phyloP scores from a whole-genome alignment of 805 yeast species.

The Monosporozyma aerobia region DNA sequence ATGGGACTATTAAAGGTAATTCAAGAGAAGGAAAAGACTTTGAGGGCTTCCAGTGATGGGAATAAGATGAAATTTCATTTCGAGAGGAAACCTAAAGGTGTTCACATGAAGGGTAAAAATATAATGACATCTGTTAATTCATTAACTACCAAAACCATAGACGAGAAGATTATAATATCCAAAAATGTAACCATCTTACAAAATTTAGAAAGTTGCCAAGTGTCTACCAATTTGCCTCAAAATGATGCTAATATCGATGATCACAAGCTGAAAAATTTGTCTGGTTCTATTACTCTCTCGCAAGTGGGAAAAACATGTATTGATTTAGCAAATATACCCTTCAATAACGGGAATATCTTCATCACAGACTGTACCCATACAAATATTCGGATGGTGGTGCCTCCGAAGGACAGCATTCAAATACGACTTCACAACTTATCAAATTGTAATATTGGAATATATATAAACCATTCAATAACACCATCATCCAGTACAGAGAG shows the following conservation, averaged over 20 bases:
- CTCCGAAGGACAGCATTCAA: conserved; percentile 14
- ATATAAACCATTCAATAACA: neutral
- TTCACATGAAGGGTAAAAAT: neutral
- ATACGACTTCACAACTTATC: conserved; percentile 18
- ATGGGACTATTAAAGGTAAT: conserved; percentile 10
- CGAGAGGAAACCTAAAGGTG: conserved; percentile 1
- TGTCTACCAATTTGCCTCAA: neutral
- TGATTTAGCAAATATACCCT: conserved; percentile 11
- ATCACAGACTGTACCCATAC: conserved; percentile 13
- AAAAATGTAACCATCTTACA: conserved; percentile 4
- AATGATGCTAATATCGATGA: neutral
- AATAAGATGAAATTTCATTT: conserved; percentile 1
- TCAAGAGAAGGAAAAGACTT: neutral
- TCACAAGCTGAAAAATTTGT: neutral
- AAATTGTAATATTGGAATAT: conserved; percentile 17
- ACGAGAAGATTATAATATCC: neutral
- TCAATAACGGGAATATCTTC: conserved; percentile 19
- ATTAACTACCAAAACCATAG: neutral
- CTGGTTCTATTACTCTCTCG: conserved; percentile 17
- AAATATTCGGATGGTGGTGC: conserved; percentile 9
- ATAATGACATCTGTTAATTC: neutral
- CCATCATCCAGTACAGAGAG: neutral
- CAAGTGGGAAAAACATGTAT: conserved; percentile 10
- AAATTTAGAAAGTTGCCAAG: conserved; percentile 10
- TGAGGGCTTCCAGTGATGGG: neutral